Evolutionary conservation across 2,329 filamentous ascomycete species (phyloP).

Genomic region (Fusarium sp.): DNA sequence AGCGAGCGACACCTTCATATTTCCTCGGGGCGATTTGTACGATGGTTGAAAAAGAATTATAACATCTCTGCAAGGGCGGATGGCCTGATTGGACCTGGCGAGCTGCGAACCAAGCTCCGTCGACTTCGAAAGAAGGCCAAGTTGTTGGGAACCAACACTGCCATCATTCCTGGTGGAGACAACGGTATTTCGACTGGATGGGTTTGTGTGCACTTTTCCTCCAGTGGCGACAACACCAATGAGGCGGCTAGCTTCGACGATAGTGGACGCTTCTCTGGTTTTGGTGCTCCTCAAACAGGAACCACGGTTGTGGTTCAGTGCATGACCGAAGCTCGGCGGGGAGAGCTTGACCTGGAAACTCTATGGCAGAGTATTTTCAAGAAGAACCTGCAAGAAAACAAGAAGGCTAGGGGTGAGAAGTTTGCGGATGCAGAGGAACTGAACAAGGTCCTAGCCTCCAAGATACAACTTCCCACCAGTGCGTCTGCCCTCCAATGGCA

Average conservation of each 20-base stretch:
- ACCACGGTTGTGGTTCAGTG: constrained; percentile 69
- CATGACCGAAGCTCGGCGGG: constrained; percentile 65
- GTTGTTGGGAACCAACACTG: constrained; percentile 78
- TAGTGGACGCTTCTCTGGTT: constrained; percentile 77
- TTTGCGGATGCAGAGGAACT: constrained; percentile 43
- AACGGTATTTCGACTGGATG: constrained; percentile 94
- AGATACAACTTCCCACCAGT: constrained; percentile 49
- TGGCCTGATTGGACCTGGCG: constrained; percentile 88
- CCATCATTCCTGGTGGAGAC: constrained; percentile 74
- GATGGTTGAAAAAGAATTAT: constrained; percentile 82
- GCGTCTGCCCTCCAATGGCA: constrained; percentile 52
- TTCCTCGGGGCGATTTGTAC: constrained; percentile 87
- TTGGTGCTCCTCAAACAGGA: constrained; percentile 68
- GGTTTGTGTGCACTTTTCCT: constrained; percentile 93
- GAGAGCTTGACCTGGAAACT: constrained; percentile 65
- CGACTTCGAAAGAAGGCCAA: constrained; percentile 85
- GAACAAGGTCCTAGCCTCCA: constrained; percentile 47
- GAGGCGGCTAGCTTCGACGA: constrained; percentile 61
- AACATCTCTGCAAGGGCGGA: constrained; percentile 83
- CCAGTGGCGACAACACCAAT: constrained; percentile 67
- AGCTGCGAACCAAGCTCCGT: constrained; percentile 87
- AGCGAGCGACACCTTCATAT: constrained; percentile 95
- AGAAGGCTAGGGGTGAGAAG: constrained; percentile 47
- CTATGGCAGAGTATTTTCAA: constrained; percentile 62
- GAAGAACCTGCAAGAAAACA: constrained; percentile 49